Conservation (phyloP, 2,329 filamentous ascomycete genomes). For the Fusarium pseudonygamai region DNA sequence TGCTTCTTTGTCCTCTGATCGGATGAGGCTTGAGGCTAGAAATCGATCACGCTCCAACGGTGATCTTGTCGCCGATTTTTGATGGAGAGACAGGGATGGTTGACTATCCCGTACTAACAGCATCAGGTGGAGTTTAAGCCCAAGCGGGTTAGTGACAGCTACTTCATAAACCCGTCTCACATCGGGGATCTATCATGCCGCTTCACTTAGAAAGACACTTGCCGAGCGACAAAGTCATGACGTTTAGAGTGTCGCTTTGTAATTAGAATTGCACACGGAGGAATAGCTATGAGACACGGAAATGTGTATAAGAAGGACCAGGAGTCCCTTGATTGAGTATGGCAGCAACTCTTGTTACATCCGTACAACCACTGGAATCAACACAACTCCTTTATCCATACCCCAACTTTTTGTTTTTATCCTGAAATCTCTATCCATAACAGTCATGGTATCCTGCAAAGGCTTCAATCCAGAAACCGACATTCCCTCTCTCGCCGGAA, state of each 20-base stretch:
- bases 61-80: neutral
- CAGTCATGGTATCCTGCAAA: conserved; percentile 18
- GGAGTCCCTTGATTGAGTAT: neutral
- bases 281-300: neutral
- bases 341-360: neutral
- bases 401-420: neutral
- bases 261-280: neutral
- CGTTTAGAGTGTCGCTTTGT: conserved; percentile 5
- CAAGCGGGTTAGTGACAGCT: neutral
- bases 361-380: neutral
- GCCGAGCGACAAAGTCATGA: neutral
- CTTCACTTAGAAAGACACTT: neutral
- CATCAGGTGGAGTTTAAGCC: accelerated
- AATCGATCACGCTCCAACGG: neutral
- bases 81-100: neutral
- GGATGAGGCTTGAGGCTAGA: neutral
- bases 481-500: conserved; percentile 56
- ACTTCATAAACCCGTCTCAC: neutral
- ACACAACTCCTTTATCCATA: neutral
- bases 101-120: conserved; percentile 21
- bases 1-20: neutral
- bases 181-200: conserved; percentile 29
- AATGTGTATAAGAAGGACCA: neutral
- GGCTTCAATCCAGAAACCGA: conserved; percentile 53
- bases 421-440: neutral